Base-by-base conservation (phyloP, 768 basidiomycete genomes). In the Suillus subalutaceus region DNA sequence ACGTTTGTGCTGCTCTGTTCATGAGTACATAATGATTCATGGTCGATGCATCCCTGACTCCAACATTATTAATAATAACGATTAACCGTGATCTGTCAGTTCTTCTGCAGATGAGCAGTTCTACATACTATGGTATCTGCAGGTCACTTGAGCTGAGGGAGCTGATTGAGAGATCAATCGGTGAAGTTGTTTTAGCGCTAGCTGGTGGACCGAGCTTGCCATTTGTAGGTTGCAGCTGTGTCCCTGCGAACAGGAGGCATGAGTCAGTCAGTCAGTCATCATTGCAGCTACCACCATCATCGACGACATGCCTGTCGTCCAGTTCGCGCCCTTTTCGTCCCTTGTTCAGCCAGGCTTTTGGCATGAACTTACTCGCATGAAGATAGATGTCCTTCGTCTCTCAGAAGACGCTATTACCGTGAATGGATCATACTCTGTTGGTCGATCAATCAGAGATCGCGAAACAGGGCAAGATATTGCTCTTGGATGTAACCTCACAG, bases 331-430 rank as follows among this genome's bases (percentile, higher is more conserved):
- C 0, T 89, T 99, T 71, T 83, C 90, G 6, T 95, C 95, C 9
- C 83, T 92, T 53, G 91, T 97, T 2, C 90, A 94, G 67, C 96
- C 97, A 1, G 84, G 88, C 3, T 95, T 99, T 77, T 99, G 96
- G 96, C 92, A 97, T 70, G 87, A 90, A 62, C 90, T 99, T 48
- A 92, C 93, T 2, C 80, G 85, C 37, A 79, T 95, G 79, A 99
- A 99, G 84, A 88, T 99, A 72, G 94, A 98, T 75, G 88, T 93
- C 16, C 87, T 96, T 50, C 88, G 88, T 67, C 86, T 99, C 32
- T 90, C 91, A 3, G 91, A 96, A 67, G 86, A 86, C 4, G 82
- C 88, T 0, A 71, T 94, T 10, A 77, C 88, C 1, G 78, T 97
- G 57, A 71, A 76, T 4, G 96, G 85, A 2, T 85, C 87, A 4